phyloP scores from a whole-genome alignment of 495 filamentous ascomycete genomes.

The Aspergillus incahuasiensis region DNA sequence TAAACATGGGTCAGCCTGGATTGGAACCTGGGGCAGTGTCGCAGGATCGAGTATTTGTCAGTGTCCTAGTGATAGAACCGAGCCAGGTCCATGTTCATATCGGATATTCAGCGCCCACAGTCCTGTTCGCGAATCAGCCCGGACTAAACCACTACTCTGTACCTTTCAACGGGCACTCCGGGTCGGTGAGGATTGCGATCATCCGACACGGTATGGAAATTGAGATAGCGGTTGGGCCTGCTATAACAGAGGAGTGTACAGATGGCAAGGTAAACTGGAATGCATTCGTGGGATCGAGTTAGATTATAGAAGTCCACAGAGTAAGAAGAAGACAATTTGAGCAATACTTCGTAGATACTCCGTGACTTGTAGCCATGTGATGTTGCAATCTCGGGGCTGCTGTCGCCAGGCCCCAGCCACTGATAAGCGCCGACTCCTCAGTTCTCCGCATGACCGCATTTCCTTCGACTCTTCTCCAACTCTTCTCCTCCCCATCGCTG shows the following conservation, averaged over 20 bases:
- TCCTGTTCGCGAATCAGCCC: constrained; percentile 32
- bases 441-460: not conserved
- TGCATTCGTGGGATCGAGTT: constrained; percentile 37
- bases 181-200: constrained; percentile 48
- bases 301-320: constrained; percentile 6
- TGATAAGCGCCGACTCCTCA: constrained; percentile 8
- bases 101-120: constrained; percentile 37
- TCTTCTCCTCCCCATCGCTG: constrained; percentile 1
- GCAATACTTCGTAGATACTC: not conserved
- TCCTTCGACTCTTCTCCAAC: constrained; percentile 5
- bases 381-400: not conserved
- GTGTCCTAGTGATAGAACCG: constrained; percentile 20
- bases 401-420: constrained; percentile 1
- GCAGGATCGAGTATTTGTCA: constrained; percentile 37
- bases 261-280: constrained; percentile 51
- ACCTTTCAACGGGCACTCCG: constrained; percentile 48
- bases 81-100: constrained; percentile 47
- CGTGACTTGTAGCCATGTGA: not conserved
- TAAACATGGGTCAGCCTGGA: constrained; percentile 22
- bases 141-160: constrained; percentile 49
- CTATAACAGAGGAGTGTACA: constrained; percentile 42
- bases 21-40: constrained; percentile 23
- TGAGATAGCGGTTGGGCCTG: constrained; percentile 36
- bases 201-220: constrained; percentile 33
- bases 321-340: not conserved